Evolutionary conservation across 1,284 basidiomycete genomes (phyloP).

Genomic region (Tranzscheliella williamsii): DNA sequence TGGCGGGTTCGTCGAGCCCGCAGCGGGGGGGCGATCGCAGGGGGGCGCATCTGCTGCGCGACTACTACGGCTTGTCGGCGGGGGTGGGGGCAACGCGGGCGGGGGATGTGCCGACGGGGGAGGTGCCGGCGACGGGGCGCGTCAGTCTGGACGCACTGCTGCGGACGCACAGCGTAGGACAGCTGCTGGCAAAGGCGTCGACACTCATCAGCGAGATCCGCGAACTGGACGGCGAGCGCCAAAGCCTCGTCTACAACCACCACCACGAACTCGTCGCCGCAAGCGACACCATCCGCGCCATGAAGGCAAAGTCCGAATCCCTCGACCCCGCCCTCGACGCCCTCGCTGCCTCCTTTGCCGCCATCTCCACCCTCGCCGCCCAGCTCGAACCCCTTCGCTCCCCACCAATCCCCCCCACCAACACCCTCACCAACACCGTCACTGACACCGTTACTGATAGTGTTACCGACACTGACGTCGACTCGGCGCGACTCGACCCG

Average conservation of each 20-base stretch:
- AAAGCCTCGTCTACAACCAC: constrained; percentile 89
- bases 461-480: neutral
- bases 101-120: neutral
- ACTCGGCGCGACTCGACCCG: neutral
- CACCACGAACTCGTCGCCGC: constrained; percentile 91
- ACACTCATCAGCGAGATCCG: constrained; percentile 68
- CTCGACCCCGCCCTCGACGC: constrained; percentile 39
- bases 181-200: constrained; percentile 38
- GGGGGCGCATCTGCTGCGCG: constrained; percentile 38
- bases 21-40: no score
- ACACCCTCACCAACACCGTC: no score
- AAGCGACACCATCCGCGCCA: constrained; percentile 80
- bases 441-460: neutral
- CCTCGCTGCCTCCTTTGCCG: constrained; percentile 31
- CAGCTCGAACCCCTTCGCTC: constrained; percentile 18
- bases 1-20: no score
- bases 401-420: no score
- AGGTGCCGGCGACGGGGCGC: neutral
- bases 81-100: constrained; percentile 7
- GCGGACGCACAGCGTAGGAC: constrained; percentile 25
- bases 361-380: constrained; percentile 33
- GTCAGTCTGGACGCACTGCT: constrained; percentile 30
- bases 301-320: constrained; percentile 42
- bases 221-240: constrained; percentile 81
- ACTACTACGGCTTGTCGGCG: constrained; percentile 51